Percentiles rank a stretch among this genome's conserved stretches.
Evolutionary conservation across 345 rosid genomes (phyloP).

Genomic region (thale cress (Arabidopsis thaliana)): TAIR10.1 NC_003070.9:24509001-24509500

Average conservation of each 20-base stretch:
- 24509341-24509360: neutral
- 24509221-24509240: constrained; percentile 54
- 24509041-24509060: constrained; percentile 68
- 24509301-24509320: constrained; percentile 31
- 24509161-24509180: constrained; percentile 63
- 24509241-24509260: constrained; percentile 61
- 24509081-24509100: constrained; percentile 61
- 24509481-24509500: constrained; percentile 81
- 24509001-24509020: constrained; percentile 68
- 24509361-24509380: neutral
- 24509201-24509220: constrained; percentile 59
- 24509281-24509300: constrained; percentile 40
- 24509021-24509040: constrained; percentile 76
- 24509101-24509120: constrained; percentile 68
- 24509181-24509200: constrained; percentile 68
- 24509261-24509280: constrained; percentile 46
- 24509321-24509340: neutral
- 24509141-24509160: constrained; percentile 55
- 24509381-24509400: neutral
- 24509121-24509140: constrained; percentile 56
- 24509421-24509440: constrained; percentile 55
- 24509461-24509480: constrained; percentile 82
- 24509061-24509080: constrained; percentile 59
- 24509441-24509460: constrained; percentile 81
- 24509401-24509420: neutral